Base-by-base conservation (phyloP, 2,329 filamentous ascomycete genomes). In the Phaeosphaeria sp. region DNA sequence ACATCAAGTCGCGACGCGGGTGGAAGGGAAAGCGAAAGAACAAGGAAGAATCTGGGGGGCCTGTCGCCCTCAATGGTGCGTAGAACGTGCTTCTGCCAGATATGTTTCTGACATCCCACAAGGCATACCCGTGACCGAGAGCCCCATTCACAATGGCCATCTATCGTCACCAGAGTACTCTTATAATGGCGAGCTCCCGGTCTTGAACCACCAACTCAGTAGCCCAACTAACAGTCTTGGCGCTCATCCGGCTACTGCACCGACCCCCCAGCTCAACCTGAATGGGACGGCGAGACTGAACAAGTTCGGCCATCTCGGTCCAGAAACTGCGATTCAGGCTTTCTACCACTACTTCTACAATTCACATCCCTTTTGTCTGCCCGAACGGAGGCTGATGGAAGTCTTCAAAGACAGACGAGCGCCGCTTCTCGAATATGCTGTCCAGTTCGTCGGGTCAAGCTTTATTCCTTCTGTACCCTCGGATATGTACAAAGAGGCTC, bases 391-490 rank as follows among this genome's bases (percentile, higher is more conserved):
- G 75, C 76, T 74, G 63, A 67, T 65, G 62, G 73, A 62, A 65
- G 74, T 65, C 62, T 80, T 61, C 78, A 83, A 72, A 78, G 82
- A 59, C 54, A 69, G 60, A 43, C 65, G 66, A 44, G 65, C 74
- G 5, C 71, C 73, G 2, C 81, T 82, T 52, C 75, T 88, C 11
- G 81, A 83, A 61, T 76, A 82, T 57, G 82, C 84, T n/a, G 79
- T 88, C 49, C 82, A 83, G 52, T 86, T 85, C 63, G 79, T 87
- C 42, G 86, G 83, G 24, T 80, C 83, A 3, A 84, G 85, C 61
- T 87, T 83, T 65, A 75, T 83, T 3, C 75, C 80, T 2, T 73
- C 79, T 2, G 73, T 78, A 9, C 78, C 80, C 1, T 80, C 78
- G 25, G 79, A 82, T 22, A 70, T 76, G 30, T 81, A 83, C 61